Evolutionary conservation across 2,329 filamentous ascomycete species (phyloP).

Genomic region (Alternaria viburni): DNA sequence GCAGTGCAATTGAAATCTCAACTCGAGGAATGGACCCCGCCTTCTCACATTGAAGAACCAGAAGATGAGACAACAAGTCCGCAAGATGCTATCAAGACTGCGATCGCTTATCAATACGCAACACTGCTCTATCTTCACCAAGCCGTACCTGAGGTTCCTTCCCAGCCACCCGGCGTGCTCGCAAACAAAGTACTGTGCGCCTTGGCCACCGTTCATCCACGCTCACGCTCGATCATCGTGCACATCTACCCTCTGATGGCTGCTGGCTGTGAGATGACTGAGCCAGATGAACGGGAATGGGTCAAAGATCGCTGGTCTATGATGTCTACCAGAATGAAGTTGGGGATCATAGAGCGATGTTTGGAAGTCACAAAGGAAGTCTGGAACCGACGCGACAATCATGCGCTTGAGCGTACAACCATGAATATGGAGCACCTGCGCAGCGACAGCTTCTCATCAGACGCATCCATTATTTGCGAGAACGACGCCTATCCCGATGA

Average conservation of each 20-base stretch:
- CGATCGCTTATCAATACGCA: constrained; percentile 71
- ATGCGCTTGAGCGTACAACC: constrained; percentile 45
- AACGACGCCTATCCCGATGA: constrained; percentile 29
- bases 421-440: not conserved
- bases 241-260: constrained; percentile 74
- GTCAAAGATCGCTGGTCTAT: constrained; percentile 67
- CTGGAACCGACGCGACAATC: constrained; percentile 67
- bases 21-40: constrained; percentile 67
- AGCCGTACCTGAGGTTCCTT: constrained; percentile 71
- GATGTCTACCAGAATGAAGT: constrained; percentile 67
- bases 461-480: constrained; percentile 29
- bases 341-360: constrained; percentile 71
- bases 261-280: constrained; percentile 68
- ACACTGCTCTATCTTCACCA: constrained; percentile 71
- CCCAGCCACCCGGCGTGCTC: constrained; percentile 61
- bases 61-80: constrained; percentile 69
- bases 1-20: constrained; percentile 67
- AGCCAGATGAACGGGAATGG: constrained; percentile 67
- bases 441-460: constrained; percentile 13
- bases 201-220: constrained; percentile 67
- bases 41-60: constrained; percentile 63
- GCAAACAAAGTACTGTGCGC: constrained; percentile 67
- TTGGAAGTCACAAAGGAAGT: constrained; percentile 70
- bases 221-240: constrained; percentile 68
- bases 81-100: constrained; percentile 69